These are phyloP conservation scores for Puccinia horiana DNA, from an alignment of 1,284 basidiomycete genomes.

Conservation along the genomic window DNA sequence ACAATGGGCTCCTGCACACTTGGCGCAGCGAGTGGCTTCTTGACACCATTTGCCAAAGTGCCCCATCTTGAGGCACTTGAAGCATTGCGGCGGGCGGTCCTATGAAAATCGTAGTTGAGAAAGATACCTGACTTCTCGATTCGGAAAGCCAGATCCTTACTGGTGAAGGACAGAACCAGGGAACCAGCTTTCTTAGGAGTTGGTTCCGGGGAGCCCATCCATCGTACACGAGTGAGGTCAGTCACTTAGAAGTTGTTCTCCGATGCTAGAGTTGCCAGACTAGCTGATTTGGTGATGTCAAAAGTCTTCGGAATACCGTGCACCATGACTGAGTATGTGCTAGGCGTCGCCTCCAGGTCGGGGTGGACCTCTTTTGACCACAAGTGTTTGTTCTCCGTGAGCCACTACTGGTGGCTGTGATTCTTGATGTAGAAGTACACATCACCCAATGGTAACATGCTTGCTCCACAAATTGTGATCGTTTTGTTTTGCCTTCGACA, in stretches of 20 bases:
- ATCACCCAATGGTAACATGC: background rate
- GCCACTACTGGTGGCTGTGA: background rate
- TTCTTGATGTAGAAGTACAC: background rate
- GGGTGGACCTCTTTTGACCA: conserved; percentile 14
- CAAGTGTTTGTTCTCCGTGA: background rate
- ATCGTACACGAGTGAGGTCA: background rate
- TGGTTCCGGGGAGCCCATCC: background rate
- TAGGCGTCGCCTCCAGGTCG: background rate
- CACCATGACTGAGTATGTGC: background rate
- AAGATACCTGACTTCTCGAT: background rate
- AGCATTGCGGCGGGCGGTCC: background rate
- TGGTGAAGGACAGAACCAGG: too few relatives aligned
- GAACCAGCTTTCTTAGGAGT: background rate
- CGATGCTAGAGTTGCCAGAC: background rate
- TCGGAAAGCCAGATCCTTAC: background rate
- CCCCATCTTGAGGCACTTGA: too few relatives aligned
- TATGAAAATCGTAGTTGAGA: background rate
- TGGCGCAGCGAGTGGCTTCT: background rate
- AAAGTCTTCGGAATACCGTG: background rate
- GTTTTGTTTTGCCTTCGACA: background rate
- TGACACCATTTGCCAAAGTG: conserved; percentile 8
- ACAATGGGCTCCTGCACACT: conserved; percentile 16
- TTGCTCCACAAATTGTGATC: background rate
- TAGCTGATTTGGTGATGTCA: background rate
- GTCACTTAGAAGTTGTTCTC: background rate